Conservation (phyloP, 1,139 yeast genomes). For the Geotrichum armillariae region DNA sequence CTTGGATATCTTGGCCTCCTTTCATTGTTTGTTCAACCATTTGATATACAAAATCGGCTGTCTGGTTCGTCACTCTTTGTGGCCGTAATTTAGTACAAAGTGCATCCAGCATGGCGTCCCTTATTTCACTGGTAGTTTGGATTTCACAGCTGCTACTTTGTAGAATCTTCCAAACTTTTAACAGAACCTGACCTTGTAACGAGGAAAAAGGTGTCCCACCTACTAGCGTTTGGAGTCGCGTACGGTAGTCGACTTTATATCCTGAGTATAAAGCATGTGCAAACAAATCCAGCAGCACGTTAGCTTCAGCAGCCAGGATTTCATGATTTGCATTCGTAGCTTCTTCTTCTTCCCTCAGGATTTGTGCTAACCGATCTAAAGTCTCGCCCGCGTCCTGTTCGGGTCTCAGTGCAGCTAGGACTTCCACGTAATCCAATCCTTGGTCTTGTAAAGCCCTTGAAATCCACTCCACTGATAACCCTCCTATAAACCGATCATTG, state of each 20-base stretch:
- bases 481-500: slow-evolving; percentile 8
- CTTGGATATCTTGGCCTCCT: slow-evolving; percentile 5
- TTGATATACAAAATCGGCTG: slow-evolving; percentile 17
- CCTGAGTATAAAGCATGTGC: not conserved
- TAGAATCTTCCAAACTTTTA: slow-evolving; percentile 1
- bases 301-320: slow-evolving; percentile 1
- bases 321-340: not conserved
- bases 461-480: slow-evolving; percentile 6
- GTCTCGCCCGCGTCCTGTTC: slow-evolving; percentile 1
- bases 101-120: slow-evolving; percentile 7
- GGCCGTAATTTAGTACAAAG: slow-evolving; percentile 14
- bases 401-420: slow-evolving; percentile 5
- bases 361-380: not conserved
- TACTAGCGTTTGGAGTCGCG: not conserved
- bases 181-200: not conserved
- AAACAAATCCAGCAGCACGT: slow-evolving; percentile 2
- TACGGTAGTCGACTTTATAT: not conserved
- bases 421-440: slow-evolving; percentile 4
- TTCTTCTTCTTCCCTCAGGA: slow-evolving; percentile 10
- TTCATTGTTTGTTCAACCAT: slow-evolving; percentile 1
- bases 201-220: not conserved
- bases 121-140: not conserved
- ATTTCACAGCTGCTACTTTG: not conserved
- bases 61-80: slow-evolving; percentile 13
- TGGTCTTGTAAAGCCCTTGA: not conserved